Percentiles rank a stretch among this genome's conserved stretches.
phyloP scores from a whole-genome alignment of 139 green algal genomes.

The Nannochloris sp. region DNA sequence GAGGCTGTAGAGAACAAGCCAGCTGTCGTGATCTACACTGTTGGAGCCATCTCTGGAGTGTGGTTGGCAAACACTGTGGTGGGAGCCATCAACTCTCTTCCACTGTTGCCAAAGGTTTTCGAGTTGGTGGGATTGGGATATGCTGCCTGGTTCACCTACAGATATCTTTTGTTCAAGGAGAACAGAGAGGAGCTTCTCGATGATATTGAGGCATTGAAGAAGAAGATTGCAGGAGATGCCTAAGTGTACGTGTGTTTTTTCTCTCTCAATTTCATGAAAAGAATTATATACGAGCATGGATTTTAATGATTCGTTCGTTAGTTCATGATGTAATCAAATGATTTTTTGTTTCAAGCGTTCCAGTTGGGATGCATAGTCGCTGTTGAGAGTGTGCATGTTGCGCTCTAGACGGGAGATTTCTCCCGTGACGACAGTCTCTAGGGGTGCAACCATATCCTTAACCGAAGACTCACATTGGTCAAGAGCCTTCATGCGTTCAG shows the following conservation, averaged over 20 bases:
- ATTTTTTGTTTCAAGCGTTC: constrained; percentile 26
- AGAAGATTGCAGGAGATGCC: constrained; percentile 68
- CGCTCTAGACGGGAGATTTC: constrained; percentile 3
- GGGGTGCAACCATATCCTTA: constrained; percentile 22
- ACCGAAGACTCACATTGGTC: constrained; percentile 22
- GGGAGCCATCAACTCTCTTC: constrained; percentile 81
- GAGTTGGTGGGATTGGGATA: constrained; percentile 96
- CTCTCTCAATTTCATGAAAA: constrained; percentile 2
- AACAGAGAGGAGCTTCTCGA: constrained; percentile 87
- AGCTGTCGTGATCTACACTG: constrained; percentile 71
- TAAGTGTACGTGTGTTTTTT: neutral
- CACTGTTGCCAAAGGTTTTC: constrained; percentile 95
- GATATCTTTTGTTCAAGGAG: constrained; percentile 97
- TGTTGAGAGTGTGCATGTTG: too few relatives aligned
- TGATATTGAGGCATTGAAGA: constrained; percentile 90
- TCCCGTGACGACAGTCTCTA: constrained; percentile 25
- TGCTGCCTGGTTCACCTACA: constrained; percentile 95
- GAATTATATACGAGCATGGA: neutral
- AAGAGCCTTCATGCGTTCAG: constrained; percentile 22
- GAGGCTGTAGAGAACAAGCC: constrained; percentile 70
- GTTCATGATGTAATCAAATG: constrained; percentile 13
- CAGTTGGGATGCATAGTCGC: constrained; percentile 13
- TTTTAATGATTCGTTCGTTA: constrained; percentile 8
- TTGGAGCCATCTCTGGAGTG: constrained; percentile 68
- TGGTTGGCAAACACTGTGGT: constrained; percentile 88